Evolutionary conservation across 1,139 yeast genomes (phyloP).

Genomic region (Suhomyces guaymorum): DNA sequence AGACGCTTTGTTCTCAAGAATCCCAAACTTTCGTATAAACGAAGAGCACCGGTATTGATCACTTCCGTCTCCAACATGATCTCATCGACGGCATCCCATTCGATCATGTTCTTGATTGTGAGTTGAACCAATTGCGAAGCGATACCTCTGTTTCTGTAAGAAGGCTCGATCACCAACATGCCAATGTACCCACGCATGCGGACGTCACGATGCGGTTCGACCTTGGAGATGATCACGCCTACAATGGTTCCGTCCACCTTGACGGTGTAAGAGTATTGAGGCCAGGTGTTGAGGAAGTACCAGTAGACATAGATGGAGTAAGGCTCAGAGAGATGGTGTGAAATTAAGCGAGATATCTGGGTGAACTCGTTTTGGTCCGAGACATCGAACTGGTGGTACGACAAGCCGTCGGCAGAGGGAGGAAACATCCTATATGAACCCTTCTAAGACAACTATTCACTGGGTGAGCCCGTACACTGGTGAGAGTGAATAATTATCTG

Average conservation of each 20-base stretch:
- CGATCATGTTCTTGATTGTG: slow-evolving; percentile 67
- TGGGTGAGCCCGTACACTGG: too few species aligned
- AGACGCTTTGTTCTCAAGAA: slow-evolving; percentile 79
- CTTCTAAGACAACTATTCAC: too few species aligned
- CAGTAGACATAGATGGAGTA: slow-evolving; percentile 51
- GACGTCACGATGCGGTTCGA: slow-evolving; percentile 73
- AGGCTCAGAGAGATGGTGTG: slow-evolving; percentile 45
- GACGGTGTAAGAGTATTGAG: slow-evolving; percentile 46
- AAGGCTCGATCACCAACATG: slow-evolving; percentile 83
- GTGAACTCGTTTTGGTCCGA: slow-evolving; percentile 28
- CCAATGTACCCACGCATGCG: slow-evolving; percentile 89
- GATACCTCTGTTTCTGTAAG: slow-evolving; percentile 74
- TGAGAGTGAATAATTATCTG: neutral
- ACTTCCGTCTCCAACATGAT: slow-evolving; percentile 91
- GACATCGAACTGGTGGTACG: slow-evolving; percentile 25
- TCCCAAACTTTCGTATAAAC: slow-evolving; percentile 82
- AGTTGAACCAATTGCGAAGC: slow-evolving; percentile 69
- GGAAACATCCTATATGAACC: too few species aligned
- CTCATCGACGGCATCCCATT: slow-evolving; percentile 70
- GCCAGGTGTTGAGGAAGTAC: slow-evolving; percentile 50
- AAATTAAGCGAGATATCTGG: slow-evolving; percentile 34
- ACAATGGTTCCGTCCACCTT: slow-evolving; percentile 32
- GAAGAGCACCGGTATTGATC: slow-evolving; percentile 72
- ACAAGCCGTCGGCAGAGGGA: slow-evolving; percentile 13
- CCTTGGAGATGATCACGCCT: slow-evolving; percentile 84